A percentile compares a stretch with the other conserved stretches of the same genome.
Conservation (phyloP, 2,329 filamentous ascomycete species). For the Biscogniauxia mediterranea region DNA sequence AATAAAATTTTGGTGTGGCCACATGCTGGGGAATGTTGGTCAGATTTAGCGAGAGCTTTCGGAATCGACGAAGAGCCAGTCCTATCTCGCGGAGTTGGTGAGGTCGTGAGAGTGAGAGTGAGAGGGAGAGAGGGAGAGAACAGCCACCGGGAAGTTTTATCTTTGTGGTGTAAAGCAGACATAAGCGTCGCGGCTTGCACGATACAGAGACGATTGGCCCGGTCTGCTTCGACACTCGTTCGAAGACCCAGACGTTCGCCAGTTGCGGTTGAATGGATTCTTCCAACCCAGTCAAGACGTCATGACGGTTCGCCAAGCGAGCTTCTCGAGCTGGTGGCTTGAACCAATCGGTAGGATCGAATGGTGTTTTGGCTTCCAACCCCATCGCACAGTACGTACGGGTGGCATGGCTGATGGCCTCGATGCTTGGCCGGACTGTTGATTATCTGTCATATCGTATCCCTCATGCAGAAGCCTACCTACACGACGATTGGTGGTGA, state of each 20-base stretch:
- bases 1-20: background rate
- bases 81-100: background rate
- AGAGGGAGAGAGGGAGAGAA: background rate
- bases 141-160: background rate
- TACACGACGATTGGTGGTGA: background rate
- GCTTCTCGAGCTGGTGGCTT: background rate
- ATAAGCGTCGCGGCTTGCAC: constrained; percentile 1
- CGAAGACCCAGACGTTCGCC: background rate
- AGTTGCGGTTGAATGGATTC: background rate
- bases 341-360: background rate
- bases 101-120: background rate
- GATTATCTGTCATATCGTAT: background rate
- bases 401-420: background rate
- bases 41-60: background rate
- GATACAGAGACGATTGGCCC: background rate
- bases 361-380: background rate
- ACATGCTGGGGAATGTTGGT: background rate
- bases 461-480: background rate
- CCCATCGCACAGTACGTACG: background rate
- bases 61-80: background rate
- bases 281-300: background rate
- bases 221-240: background rate
- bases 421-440: background rate
- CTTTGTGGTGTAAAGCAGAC: background rate
- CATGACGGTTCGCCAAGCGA: constrained; percentile 1